phyloP scores from a whole-genome alignment of 352 stramenopile genomes.

The Phytopythium kandeliae region DNA sequence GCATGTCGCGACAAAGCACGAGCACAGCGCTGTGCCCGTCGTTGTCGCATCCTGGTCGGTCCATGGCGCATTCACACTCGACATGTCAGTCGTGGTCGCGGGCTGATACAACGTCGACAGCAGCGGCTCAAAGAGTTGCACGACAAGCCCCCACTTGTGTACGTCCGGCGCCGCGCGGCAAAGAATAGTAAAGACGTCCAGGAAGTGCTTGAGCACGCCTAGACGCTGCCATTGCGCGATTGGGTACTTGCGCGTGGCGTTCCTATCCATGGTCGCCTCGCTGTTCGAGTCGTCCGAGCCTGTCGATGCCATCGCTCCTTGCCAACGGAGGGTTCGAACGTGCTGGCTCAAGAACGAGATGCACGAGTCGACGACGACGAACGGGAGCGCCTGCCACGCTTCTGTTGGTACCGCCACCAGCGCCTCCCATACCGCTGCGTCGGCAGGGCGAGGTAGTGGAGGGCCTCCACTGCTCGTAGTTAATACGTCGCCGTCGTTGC shows the following conservation, averaged over 20 bases:
- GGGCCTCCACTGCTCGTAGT: neutral
- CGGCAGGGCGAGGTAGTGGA: conserved; percentile 38
- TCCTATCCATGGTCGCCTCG: neutral
- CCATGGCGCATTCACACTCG: conserved; percentile 63
- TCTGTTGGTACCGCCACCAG: conserved; percentile 40
- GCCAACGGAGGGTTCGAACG: conserved; percentile 54
- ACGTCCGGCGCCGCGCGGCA: conserved; percentile 49
- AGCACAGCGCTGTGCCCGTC: conserved; percentile 70
- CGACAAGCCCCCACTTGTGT: conserved; percentile 66
- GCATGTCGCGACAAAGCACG: conserved; percentile 74
- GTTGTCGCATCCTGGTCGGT: conserved; percentile 63
- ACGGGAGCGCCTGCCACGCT: conserved; percentile 39
- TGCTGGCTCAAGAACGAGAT: conserved; percentile 56
- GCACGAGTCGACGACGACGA: conserved; percentile 36
- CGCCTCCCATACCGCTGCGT: conserved; percentile 67
- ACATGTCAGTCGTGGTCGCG: conserved; percentile 60
- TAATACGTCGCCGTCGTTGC: conserved; percentile 4
- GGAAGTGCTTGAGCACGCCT: conserved; percentile 67
- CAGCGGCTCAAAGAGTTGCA: conserved; percentile 71
- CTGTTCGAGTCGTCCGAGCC: neutral
- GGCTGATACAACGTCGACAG: conserved; percentile 78
- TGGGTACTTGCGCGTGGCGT: conserved; percentile 21
- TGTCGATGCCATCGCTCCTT: conserved; percentile 22
- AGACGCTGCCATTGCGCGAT: conserved; percentile 66
- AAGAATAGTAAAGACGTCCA: conserved; percentile 74